Evolutionary conservation across 805 yeast species (phyloP).

Genomic region (Suhomyces sp.): DNA sequence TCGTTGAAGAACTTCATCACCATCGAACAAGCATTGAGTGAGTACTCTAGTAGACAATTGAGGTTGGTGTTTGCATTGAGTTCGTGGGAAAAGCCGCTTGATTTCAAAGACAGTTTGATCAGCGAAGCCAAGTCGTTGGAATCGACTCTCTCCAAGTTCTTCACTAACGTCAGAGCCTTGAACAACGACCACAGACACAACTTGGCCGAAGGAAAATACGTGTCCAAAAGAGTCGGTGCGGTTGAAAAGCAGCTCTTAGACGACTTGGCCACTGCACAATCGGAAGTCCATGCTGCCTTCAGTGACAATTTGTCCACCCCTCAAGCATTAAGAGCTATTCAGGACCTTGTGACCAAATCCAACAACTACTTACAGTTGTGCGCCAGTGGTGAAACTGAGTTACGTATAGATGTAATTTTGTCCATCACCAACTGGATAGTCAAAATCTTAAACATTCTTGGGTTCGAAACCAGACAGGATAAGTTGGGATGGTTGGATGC

Average conservation of each 20-base stretch:
- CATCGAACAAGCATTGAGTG: constrained; percentile 79
- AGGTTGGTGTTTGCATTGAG: constrained; percentile 87
- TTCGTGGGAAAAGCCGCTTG: constrained; percentile 90
- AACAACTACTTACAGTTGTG: constrained; percentile 65
- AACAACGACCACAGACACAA: constrained; percentile 59
- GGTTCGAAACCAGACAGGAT: constrained; percentile 70
- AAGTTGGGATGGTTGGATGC: constrained; percentile 75
- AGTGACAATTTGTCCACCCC: constrained; percentile 89
- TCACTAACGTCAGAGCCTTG: constrained; percentile 82
- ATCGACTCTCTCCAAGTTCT: constrained; percentile 73
- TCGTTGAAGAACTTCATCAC: constrained; percentile 93
- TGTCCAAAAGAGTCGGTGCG: constrained; percentile 59
- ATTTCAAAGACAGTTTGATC: constrained; percentile 80
- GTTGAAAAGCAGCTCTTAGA: constrained; percentile 55
- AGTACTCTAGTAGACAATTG: constrained; percentile 74
- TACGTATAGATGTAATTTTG: constrained; percentile 63
- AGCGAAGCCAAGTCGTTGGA: constrained; percentile 77
- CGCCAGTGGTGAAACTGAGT: constrained; percentile 39
- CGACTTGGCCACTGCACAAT: constrained; percentile 50
- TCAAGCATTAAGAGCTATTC: constrained; percentile 58
- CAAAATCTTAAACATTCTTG: constrained; percentile 65
- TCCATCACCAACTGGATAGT: constrained; percentile 69
- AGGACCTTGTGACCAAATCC: constrained; percentile 65
- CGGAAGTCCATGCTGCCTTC: constrained; percentile 68
- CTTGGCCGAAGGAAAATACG: constrained; percentile 43